These are phyloP conservation scores for Tricholoma hemisulphureum DNA, from an alignment of 768 basidiomycete species.

Conservation along the genomic window DNA sequence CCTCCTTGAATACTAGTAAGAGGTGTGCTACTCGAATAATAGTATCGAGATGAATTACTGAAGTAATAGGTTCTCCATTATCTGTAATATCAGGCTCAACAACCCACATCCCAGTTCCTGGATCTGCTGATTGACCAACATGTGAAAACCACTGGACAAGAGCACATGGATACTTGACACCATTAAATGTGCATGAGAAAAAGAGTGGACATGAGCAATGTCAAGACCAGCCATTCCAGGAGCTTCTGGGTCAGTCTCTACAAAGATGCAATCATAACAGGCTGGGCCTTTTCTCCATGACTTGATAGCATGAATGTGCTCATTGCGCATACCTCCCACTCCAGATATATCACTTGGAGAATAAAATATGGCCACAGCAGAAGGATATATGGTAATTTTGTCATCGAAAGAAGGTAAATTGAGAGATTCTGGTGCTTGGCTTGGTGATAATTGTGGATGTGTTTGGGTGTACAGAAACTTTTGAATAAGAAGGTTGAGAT, in stretches of 20 bases:
- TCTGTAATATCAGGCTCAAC: too few relatives aligned
- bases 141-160: too few relatives aligned
- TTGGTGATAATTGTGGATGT: not conserved
- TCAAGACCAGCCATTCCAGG: constrained; percentile 20
- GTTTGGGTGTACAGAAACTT: too few relatives aligned
- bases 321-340: constrained; percentile 18
- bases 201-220: not conserved
- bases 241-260: constrained; percentile 15
- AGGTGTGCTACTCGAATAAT: too few relatives aligned
- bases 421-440: not conserved
- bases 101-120: too few relatives aligned
- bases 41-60: too few relatives aligned
- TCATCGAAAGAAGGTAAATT: not conserved
- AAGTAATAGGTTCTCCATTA: too few relatives aligned
- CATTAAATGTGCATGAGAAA: constrained; percentile 8
- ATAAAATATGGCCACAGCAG: constrained; percentile 27
- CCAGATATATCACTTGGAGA: constrained; percentile 22
- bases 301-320: constrained; percentile 25
- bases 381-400: constrained; percentile 19
- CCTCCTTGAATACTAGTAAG: too few relatives aligned
- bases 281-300: constrained; percentile 22
- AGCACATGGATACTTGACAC: too few relatives aligned
- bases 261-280: constrained; percentile 29
- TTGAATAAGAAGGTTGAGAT: too few relatives aligned
- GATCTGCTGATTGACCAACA: too few relatives aligned